Evolutionary conservation across 2,329 filamentous ascomycete genomes (phyloP), one percentile per base, ranked within the genome.

Genomic region (Trichoderma citrinoviride): DNA sequence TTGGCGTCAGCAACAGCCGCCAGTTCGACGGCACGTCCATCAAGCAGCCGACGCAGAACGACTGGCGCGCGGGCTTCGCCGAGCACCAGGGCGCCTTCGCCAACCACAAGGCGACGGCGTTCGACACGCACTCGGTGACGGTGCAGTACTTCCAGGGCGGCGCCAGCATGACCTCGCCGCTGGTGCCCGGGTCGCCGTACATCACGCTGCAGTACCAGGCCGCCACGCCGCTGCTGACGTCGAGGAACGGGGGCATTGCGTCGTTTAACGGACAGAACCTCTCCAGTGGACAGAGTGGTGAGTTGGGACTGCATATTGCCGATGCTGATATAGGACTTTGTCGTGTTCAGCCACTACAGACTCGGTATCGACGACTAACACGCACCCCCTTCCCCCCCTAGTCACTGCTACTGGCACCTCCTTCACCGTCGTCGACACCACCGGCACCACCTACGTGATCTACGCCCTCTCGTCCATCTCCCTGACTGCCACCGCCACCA

Each of bases 61-160:
- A 71, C 55, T 71, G 70, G 70, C 66, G 65, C 17, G 69, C 69
- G 10, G 68, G 67, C 19, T 71, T 71, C n/a, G 37, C 61, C 8
- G 70, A 71, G 69, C 69, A 71, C 64, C 43, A 49, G 14, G 70
- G 70, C 15, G 53, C 56, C 44, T 71, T 71, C 64, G 68, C 60
- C 21, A 70, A 70, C 64, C 70, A 71, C 66, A 71, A 70, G 68
- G 69, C 70, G 1, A 70, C 68, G 33, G 66, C 57, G 7, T 71
- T 69, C 27, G 70, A 71, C 47, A 70, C 69, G 21, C 69, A 70
- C 50, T 61, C 56, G 17, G 68, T 71, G 27, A 70, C 69, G 15
- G 67, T 71, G 23, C 70, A 69, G 64, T 70, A 70, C 65, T 71
- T 71, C 60, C 65, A 71, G 57, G 68, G 65, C 25, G 37, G 50